Evolutionary conservation across 768 basidiomycete species (phyloP).

Genomic region (Glaciozyma martinii): DNA sequence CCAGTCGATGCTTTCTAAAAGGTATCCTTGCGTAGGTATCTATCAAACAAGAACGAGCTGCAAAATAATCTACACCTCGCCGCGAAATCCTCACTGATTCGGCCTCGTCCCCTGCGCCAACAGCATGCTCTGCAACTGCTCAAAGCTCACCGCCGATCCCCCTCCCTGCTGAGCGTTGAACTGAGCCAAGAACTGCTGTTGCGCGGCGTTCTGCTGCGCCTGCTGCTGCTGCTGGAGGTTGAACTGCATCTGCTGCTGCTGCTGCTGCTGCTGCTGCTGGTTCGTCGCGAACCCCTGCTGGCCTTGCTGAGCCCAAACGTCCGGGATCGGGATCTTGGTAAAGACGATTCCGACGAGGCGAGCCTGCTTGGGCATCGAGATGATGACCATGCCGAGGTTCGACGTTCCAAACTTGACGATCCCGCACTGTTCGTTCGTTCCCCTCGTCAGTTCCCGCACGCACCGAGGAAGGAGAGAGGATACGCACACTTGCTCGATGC

Average conservation of each 20-base stretch:
- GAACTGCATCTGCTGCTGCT: slow-evolving; percentile 3
- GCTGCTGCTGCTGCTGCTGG: slow-evolving; percentile 5
- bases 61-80: too few relatives aligned
- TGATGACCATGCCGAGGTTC: slow-evolving; percentile 19
- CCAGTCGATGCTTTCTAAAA: too few relatives aligned
- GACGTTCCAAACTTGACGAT: slow-evolving; percentile 16
- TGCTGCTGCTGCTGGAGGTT: neutral
- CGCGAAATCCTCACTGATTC: neutral
- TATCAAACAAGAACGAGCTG: too few relatives aligned
- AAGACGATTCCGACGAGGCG: slow-evolving; percentile 26
- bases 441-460: neutral
- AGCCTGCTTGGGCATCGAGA: slow-evolving; percentile 13
- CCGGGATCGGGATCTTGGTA: slow-evolving; percentile 22
- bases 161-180: neutral
- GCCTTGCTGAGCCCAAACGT: slow-evolving; percentile 7
- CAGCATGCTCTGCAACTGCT: slow-evolving; percentile 20
- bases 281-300: neutral
- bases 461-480: neutral
- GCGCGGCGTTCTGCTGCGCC: neutral
- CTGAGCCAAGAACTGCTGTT: neutral
- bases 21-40: too few relatives aligned
- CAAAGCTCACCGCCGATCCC: slow-evolving; percentile 17
- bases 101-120: slow-evolving; percentile 17
- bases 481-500: slow-evolving; percentile 15
- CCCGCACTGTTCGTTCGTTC: slow-evolving; percentile 13